Evolutionary conservation across 2,329 filamentous ascomycete species (phyloP).

Genomic region (Pezicula carpinea): DNA sequence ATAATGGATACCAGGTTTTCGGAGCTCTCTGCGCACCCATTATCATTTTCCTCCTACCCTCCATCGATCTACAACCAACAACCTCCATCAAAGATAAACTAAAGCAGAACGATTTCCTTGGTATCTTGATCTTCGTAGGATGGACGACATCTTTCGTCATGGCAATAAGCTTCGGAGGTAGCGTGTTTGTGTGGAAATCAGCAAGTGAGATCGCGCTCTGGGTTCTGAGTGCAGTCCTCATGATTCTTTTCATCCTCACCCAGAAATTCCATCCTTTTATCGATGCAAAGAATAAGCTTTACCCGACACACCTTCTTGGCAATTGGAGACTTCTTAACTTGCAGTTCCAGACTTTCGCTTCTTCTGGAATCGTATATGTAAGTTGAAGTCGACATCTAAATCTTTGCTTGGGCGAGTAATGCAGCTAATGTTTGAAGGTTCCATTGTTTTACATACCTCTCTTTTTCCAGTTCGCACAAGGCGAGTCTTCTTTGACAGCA

Average conservation of each 20-base stretch:
- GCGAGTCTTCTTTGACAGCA: slow-evolving; percentile 38
- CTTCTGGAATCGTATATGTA: slow-evolving; percentile 18
- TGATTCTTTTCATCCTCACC: background rate
- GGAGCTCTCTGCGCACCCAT: slow-evolving; percentile 36
- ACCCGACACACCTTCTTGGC: slow-evolving; percentile 20
- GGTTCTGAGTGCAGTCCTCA: slow-evolving; percentile 37
- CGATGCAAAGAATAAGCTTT: slow-evolving; percentile 1
- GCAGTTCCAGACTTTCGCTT: slow-evolving; percentile 37
- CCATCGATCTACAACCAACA: slow-evolving; percentile 4
- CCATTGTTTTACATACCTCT: slow-evolving; percentile 32
- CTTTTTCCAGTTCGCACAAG: slow-evolving; percentile 42
- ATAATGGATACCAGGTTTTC: slow-evolving; percentile 22
- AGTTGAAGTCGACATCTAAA: slow-evolving; percentile 35
- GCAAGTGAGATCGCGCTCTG: slow-evolving; percentile 15
- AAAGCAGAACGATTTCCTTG: slow-evolving; percentile 38
- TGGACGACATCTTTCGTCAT: slow-evolving; percentile 39
- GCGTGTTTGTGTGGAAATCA: slow-evolving; percentile 22
- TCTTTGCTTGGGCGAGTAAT: slow-evolving; percentile 9
- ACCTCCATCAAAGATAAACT: slow-evolving; percentile 2
- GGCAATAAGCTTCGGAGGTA: slow-evolving; percentile 46
- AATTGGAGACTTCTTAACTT: slow-evolving; percentile 28
- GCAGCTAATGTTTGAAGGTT: background rate
- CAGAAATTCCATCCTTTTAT: slow-evolving; percentile 12
- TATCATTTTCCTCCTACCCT: slow-evolving; percentile 33
- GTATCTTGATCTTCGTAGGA: slow-evolving; percentile 37